Conservation (phyloP, 768 basidiomycete species). For the Boletus rubroflammeus region DNA sequence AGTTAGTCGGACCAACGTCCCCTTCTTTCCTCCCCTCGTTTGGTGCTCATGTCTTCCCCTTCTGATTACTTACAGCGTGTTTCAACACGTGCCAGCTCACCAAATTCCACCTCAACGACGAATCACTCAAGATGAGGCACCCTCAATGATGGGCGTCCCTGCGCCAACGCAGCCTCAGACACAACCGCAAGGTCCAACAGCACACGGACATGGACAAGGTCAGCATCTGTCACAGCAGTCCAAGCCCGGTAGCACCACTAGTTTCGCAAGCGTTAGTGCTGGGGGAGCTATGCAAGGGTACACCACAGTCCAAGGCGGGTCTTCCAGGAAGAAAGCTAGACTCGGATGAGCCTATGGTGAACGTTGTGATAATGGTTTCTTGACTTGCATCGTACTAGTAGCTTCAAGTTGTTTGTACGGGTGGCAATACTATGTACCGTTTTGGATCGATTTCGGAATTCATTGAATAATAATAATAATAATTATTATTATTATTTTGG, state of each 20-base stretch:
- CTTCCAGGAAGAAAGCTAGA: constrained; percentile 59
- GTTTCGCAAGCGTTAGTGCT: constrained; percentile 62
- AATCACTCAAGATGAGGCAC: constrained; percentile 90
- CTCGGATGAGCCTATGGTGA: constrained; percentile 36
- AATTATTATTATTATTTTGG: not conserved
- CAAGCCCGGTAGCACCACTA: constrained; percentile 58
- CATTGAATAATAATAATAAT: not conserved
- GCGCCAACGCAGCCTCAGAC: constrained; percentile 42
- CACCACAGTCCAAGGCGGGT: constrained; percentile 31
- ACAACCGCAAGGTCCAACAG: constrained; percentile 43
- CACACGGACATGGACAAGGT: constrained; percentile 46
- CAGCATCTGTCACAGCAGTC: constrained; percentile 34
- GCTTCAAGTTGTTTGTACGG: too few species aligned
- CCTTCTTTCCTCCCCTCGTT: not conserved
- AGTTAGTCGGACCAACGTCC: constrained; percentile 49
- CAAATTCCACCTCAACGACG: constrained; percentile 83
- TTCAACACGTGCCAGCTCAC: constrained; percentile 56
- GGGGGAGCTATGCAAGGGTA: constrained; percentile 37
- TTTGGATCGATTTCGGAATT: not conserved
- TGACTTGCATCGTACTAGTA: not conserved
- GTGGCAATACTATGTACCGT: not conserved
- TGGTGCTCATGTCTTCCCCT: constrained; percentile 4
- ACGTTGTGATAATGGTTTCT: not conserved
- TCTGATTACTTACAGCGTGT: constrained; percentile 51
- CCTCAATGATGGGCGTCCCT: constrained; percentile 74